These are phyloP conservation scores for Galerina sulciceps DNA, from an alignment of 768 basidiomycete species.

Conservation along the genomic window DNA sequence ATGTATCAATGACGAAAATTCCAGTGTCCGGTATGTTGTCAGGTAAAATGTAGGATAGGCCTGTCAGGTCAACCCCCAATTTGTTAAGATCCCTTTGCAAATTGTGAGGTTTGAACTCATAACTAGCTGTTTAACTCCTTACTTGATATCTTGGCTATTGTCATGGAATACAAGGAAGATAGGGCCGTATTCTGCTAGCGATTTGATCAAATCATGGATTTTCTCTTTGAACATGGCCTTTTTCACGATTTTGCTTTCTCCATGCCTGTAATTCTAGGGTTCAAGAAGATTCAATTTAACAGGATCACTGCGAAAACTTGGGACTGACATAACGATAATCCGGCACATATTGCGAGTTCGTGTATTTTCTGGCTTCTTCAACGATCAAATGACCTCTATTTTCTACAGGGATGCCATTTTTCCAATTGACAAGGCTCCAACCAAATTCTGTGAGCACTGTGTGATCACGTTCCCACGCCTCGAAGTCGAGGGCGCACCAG, in stretches of 20 bases:
- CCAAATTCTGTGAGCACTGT: conserved; percentile 81
- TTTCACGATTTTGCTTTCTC: conserved; percentile 58
- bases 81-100: conserved; percentile 58
- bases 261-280: conserved; percentile 67
- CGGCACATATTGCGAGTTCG: conserved; percentile 66
- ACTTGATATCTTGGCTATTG: conserved; percentile 78
- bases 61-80: conserved; percentile 57
- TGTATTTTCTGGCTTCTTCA: conserved; percentile 58
- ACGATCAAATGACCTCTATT: conserved; percentile 67
- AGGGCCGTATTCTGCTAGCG: conserved; percentile 51
- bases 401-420: conserved; percentile 48
- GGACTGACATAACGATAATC: conserved; percentile 59
- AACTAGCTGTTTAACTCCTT: conserved; percentile 7
- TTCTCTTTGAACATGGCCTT: conserved; percentile 54
- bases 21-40: conserved; percentile 55
- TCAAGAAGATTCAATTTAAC: background rate
- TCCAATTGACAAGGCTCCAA: conserved; percentile 67
- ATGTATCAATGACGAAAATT: conserved; percentile 72
- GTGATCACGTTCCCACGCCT: conserved; percentile 83
- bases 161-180: conserved; percentile 86
- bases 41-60: conserved; percentile 60
- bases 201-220: conserved; percentile 50
- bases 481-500: conserved; percentile 84
- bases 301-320: background rate
- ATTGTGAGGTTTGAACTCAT: background rate